These are phyloP conservation scores for Sarocladium kiliense DNA, from an alignment of 2,329 filamentous ascomycete genomes.

Conservation along the genomic window DNA sequence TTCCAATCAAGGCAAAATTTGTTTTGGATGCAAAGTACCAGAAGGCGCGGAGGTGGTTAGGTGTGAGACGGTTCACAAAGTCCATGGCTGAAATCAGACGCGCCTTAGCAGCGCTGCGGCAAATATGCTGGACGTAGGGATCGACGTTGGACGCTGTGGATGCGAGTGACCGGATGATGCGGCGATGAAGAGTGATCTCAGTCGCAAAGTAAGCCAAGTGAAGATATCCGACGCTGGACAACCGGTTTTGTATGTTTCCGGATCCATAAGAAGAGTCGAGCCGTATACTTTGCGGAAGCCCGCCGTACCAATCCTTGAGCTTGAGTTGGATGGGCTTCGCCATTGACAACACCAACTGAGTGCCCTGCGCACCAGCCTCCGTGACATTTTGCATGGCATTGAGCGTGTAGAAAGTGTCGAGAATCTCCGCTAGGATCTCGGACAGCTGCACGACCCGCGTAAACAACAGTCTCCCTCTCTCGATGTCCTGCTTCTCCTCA, in stretches of 20 bases:
- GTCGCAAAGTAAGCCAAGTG: slow-evolving; percentile 91
- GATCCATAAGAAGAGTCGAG: slow-evolving; percentile 50
- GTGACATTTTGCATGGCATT: slow-evolving; percentile 66
- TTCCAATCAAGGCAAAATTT: slow-evolving; percentile 92
- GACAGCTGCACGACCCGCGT: slow-evolving; percentile 71
- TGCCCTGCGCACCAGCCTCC: slow-evolving; percentile 63
- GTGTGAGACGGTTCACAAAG: slow-evolving; percentile 88
- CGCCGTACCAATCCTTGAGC: slow-evolving; percentile 76
- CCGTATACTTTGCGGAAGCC: slow-evolving; percentile 56
- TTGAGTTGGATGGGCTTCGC: slow-evolving; percentile 80
- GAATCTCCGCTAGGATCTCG: slow-evolving; percentile 71
- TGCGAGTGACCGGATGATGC: slow-evolving; percentile 76
- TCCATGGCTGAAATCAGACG: slow-evolving; percentile 95
- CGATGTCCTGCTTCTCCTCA: slow-evolving; percentile 60
- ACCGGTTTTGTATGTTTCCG: slow-evolving; percentile 33
- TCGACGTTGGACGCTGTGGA: slow-evolving; percentile 47
- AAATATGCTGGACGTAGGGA: slow-evolving; percentile 84
- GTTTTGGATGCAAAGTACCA: slow-evolving; percentile 88
- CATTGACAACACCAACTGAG: slow-evolving; percentile 65
- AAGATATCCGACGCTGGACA: slow-evolving; percentile 67
- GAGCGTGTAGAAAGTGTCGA: slow-evolving; percentile 78
- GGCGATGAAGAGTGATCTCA: slow-evolving; percentile 87
- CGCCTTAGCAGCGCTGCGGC: slow-evolving; percentile 88
- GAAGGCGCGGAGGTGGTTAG: slow-evolving; percentile 80
- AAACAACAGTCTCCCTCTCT: slow-evolving; percentile 66